Base-by-base conservation (phyloP, 2,329 filamentous ascomycete genomes). In the Fusarium newnesense region DNA sequence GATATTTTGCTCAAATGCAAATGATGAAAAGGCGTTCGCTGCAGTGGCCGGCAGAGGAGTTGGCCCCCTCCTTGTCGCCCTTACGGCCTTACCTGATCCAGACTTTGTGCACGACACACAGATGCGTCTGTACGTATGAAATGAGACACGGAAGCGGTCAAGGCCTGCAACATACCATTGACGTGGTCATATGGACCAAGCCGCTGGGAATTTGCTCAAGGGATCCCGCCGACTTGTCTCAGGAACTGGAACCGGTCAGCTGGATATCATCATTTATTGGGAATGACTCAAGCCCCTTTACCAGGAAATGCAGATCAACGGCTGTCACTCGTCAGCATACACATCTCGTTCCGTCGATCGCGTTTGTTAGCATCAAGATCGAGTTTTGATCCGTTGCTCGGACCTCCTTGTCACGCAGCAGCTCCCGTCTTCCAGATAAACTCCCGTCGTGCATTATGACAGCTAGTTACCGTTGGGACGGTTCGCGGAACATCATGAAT, bases 391-490 rank as follows among this genome's bases (percentile, higher is more conserved):
- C 60, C 50, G 46, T 37, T 59, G 52, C 59, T 65, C 30, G 59
- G 65, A 47, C 50, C 66, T 47, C 52, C 36, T 40, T 53, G 44
- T 69, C 39, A 36, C 44, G 52, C 18, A 47, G 37, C 59, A 59
- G 46, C 42, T 61, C 26, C 34, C 59, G 28, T 49, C 36, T 58
- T 52, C 36, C 32, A 68, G 42, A 47, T 62, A 68, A 39, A 68
- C 60, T 57, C 58, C 66, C 46, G 44, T 69, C 44, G 28, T 69
- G 59, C 67, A 69, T 57, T 49, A 69, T 77, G 75, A 73, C 75
- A 69, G 63, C 64, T 52, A 56, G 63, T 73, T 77, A 77, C 75
- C 75, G 62, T 74, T 66, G 67, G 73, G 52, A 49, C 50, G 75
- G 75, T 77, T 77, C 75, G 64, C 62, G 63, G 60, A 72, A 72